A percentile compares a stretch with the other conserved stretches of the same genome.
Conservation (phyloP, 73 alveolate species). For the Effrenium voratum region DNA sequence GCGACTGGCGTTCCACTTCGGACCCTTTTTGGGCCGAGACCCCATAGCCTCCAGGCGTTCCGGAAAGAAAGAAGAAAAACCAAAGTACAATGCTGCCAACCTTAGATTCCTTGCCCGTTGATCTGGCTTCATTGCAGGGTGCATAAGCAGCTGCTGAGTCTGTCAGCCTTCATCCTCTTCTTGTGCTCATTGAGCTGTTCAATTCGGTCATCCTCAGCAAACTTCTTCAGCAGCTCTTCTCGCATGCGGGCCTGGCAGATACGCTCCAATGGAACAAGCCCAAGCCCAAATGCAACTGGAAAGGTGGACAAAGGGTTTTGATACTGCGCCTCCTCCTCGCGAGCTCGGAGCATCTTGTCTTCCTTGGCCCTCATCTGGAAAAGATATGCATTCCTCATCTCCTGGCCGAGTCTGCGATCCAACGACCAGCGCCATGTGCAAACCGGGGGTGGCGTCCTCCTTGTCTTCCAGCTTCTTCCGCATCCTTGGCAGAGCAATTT, state of each 20-base stretch:
- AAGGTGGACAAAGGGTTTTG: background rate
- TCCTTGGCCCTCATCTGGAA: constrained; percentile 65
- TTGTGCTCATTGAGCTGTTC: constrained; percentile 95
- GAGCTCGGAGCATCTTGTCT: constrained; percentile 59
- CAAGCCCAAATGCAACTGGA: background rate
- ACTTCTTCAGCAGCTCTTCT: constrained; percentile 94
- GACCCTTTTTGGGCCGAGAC: too few species aligned
- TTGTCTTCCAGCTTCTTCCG: constrained; percentile 95
- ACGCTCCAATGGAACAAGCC: background rate
- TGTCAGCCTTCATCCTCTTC: constrained; percentile 94
- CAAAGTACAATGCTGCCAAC: too few species aligned
- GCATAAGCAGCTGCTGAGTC: background rate
- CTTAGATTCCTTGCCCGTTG: too few species aligned
- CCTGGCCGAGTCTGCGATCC: background rate
- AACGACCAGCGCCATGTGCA: background rate
- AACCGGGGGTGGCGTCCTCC: constrained; percentile 26
- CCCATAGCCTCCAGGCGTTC: too few species aligned
- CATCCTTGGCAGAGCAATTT: constrained; percentile 41
- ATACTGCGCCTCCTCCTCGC: constrained; percentile 42
- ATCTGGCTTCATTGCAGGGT: too few species aligned
- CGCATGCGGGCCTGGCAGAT: constrained; percentile 36
- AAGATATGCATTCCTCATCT: constrained; percentile 71
- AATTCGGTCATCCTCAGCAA: constrained; percentile 95
- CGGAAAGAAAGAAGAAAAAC: too few species aligned
- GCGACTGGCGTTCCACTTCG: too few species aligned